These are phyloP conservation scores for Larix kaempferi DNA, from an alignment of 75 land plant genomes.

Conservation along the genomic window DNA sequence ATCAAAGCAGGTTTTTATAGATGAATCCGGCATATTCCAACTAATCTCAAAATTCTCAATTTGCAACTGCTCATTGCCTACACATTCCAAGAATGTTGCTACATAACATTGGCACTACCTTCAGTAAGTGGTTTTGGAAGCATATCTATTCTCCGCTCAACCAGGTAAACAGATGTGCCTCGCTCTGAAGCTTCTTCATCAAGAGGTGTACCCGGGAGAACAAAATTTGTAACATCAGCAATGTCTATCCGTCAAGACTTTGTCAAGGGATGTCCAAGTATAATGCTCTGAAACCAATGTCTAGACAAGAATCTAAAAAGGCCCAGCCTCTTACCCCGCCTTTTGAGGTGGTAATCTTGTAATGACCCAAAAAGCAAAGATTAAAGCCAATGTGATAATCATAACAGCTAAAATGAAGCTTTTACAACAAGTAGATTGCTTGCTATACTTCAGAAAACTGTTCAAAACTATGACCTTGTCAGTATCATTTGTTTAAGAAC, in stretches of 20 bases:
- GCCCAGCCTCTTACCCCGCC: background rate
- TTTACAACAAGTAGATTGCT: too few species aligned
- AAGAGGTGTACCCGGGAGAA: slow-evolving; percentile 83
- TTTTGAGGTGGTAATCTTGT: too few species aligned
- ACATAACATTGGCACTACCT: slow-evolving; percentile 40
- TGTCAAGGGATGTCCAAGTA: slow-evolving; percentile 5
- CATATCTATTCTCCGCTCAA: slow-evolving; percentile 98
- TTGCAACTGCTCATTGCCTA: background rate
- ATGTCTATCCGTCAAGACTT: slow-evolving; percentile 60
- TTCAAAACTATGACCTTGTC: too few species aligned
- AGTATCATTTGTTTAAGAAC: too few species aligned
- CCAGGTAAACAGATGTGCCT: slow-evolving; percentile 98
- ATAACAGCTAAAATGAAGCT: background rate
- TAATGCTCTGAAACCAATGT: background rate
- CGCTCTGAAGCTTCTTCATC: slow-evolving; percentile 94
- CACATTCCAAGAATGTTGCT: background rate
- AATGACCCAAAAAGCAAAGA: background rate
- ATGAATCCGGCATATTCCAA: background rate
- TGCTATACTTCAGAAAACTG: too few species aligned
- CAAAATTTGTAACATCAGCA: slow-evolving; percentile 99
- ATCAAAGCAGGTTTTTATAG: background rate
- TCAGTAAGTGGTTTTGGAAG: slow-evolving; percentile 99
- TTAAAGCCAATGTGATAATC: background rate
- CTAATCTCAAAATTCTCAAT: background rate
- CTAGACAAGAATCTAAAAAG: background rate